Base-by-base conservation (phyloP, 139 green algal species). In the Coccomyxa sp. region DNA sequence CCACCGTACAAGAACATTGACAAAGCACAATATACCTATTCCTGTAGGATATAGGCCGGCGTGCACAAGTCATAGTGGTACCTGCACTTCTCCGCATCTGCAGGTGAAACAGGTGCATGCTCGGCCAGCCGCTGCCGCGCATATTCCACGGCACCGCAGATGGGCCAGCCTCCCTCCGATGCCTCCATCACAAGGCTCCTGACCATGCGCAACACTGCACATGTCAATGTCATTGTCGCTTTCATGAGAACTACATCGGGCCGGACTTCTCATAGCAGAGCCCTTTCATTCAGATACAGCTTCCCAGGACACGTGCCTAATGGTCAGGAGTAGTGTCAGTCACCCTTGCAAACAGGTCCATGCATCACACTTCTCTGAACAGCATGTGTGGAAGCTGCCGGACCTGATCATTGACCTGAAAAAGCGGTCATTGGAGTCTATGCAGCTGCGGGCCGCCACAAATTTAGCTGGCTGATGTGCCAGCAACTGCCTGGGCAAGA, bases 401-500 rank as follows among this genome's bases (percentile, higher is more conserved):
- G 3, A 51, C 63, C 63, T 71, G 82, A 90, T 63, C 67, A 92
- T 80, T 0, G 83, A 85, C 15, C 86, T 89, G 38, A 97, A 85
- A 81, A 96, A 94, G 28, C 91, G 80, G 23, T 89, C 74, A 85
- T 97, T 97, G 77, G 82, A 84, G 30, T 92, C 32, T 18, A 94
- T 86, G 51, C 79, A 84, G 0, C 83, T 18, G 0, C 88, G 85
- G 17, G 90, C 89, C 10, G 76, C 81, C 13, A 60, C 76, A 58
- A 88, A 88, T 80, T 96, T 94, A 60, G 82, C 82, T 13, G 86
- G 81, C 59, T 90, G 82, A 30, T 75, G 51, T 30, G 81, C 76
- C 45, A 95, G 77, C 58, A 94, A 80, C 1, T 59, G 58, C 27
- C 86, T 86, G 80, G 23, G 78, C 78, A 75, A 58, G 0, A 4